A percentile compares a stretch with the other conserved stretches of the same genome.
Evolutionary conservation across 148 eudicot genomes (phyloP).

Genomic region (Spergularia marina): DNA sequence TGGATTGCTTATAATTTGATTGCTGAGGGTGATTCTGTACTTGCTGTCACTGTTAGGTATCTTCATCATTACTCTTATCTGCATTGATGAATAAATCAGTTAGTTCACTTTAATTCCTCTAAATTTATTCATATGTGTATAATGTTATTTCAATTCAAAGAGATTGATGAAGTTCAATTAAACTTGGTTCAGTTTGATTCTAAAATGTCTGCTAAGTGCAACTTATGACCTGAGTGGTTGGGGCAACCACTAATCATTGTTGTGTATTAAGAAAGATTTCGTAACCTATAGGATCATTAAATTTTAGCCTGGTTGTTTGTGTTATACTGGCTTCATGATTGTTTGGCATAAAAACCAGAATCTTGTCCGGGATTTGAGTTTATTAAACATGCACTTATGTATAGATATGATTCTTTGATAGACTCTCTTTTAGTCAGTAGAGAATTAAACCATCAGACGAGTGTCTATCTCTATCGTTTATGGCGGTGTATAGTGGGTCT

Average conservation of each 20-base stretch:
- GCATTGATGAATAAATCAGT: neutral
- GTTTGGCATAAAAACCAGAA: too few species aligned
- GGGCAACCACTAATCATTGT: neutral
- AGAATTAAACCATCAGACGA: neutral
- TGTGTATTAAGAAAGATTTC: neutral
- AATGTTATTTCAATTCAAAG: too few species aligned
- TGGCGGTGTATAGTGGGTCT: neutral
- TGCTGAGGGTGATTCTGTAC: conserved; percentile 62
- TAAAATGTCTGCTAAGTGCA: neutral
- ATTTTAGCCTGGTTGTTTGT: neutral
- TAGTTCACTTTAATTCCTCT: neutral
- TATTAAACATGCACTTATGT: neutral
- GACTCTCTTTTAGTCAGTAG: neutral
- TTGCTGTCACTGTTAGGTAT: conserved; percentile 82
- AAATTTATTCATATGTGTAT: neutral
- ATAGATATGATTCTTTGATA: neutral
- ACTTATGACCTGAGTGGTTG: neutral
- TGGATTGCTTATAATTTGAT: conserved; percentile 91
- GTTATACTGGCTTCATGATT: neutral
- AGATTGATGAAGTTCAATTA: neutral
- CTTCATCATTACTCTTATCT: neutral
- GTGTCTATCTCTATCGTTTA: neutral
- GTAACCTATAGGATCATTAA: neutral
- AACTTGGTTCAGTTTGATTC: neutral
- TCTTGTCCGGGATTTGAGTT: neutral